phyloP scores from a whole-genome alignment of 2,329 filamentous ascomycete species.

The Cercospora berteroae region DNA sequence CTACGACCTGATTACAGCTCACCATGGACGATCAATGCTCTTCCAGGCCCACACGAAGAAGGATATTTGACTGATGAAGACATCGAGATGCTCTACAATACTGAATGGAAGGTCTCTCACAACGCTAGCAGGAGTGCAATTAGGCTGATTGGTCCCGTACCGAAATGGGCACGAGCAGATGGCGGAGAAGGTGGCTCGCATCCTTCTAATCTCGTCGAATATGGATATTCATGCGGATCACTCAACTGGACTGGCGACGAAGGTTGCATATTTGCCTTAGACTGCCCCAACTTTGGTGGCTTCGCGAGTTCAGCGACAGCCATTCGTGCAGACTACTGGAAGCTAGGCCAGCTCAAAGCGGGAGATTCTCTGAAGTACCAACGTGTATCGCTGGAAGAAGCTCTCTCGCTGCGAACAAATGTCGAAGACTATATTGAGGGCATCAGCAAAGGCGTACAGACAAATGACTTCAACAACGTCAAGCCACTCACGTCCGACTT shows the following conservation, averaged over 20 bases:
- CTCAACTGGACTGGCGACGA: constrained; percentile 63
- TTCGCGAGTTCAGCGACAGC: constrained; percentile 58
- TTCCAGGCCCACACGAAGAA: constrained; percentile 58
- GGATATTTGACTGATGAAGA: constrained; percentile 54
- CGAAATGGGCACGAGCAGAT: constrained; percentile 58
- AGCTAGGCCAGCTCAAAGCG: constrained; percentile 60
- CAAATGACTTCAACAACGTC: constrained; percentile 36
- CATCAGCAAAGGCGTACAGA: constrained; percentile 44
- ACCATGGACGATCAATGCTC: constrained; percentile 54
- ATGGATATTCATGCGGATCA: constrained; percentile 59
- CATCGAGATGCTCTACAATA: constrained; percentile 57
- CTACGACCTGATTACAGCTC: constrained; percentile 51
- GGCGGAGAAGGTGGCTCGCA: constrained; percentile 64
- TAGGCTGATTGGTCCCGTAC: constrained; percentile 58
- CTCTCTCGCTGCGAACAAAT: constrained; percentile 46
- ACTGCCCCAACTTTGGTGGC: constrained; percentile 61
- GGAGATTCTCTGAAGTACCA: constrained; percentile 56
- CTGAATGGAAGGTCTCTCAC: constrained; percentile 60
- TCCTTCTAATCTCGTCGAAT: constrained; percentile 53
- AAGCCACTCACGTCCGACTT: constrained; percentile 33
- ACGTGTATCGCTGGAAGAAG: constrained; percentile 53
- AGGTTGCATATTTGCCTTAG: constrained; percentile 59
- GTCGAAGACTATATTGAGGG: constrained; percentile 48
- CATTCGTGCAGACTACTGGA: constrained; percentile 59
- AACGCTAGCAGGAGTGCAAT: constrained; percentile 62